Base-by-base conservation (phyloP, 768 basidiomycete genomes). In the Zangia roseola region DNA sequence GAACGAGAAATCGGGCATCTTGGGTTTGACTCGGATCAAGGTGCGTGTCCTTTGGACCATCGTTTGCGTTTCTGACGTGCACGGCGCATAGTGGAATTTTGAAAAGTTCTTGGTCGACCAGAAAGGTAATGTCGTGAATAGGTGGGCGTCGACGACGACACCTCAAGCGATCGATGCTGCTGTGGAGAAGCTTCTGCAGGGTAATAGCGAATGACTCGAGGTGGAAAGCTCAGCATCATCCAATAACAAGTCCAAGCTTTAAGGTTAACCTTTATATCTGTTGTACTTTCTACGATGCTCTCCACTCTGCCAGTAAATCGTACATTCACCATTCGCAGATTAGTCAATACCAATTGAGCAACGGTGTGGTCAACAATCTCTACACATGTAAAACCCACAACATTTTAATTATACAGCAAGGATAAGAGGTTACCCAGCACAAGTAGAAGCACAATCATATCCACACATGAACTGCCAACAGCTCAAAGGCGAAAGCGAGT, bases 61-160 rank as follows among this genome's bases (percentile, higher is more conserved):
- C 40, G 23, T 41, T 31, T 4, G 23, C 35, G 4, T 36, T n/a
- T 35, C 35, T 55, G 6, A 54, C 28, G 17, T 12, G 20, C 24
- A 12, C 13, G 19, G 3, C 7, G 16, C 40, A 28, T 49, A 88
- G 86, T 93, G 91, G 91, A 93, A 93, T 69, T 92, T 92, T 67
- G 89, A 91, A 69, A 91, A 91, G 67, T 94, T 94, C 74, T 72
- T 94, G 49, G 70, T 94, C 37, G 78, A 92, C 67, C 82, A 82
- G 69, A 73, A 90, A 37, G 90, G 91, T 26, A 78, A 81, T 2
- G 86, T 91, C 13, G 81, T 87, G 20, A 71, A 84, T 57, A 81
- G 80, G 36, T 91, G 88, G 86, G 83, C 84, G 5, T 85, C 86
- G 16, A 88, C 84, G 13, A 90, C 87, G 2, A 76, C 83, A 3